phyloP scores from a whole-genome alignment of 1,284 basidiomycete genomes.

The Volvariella volvacea region DNA sequence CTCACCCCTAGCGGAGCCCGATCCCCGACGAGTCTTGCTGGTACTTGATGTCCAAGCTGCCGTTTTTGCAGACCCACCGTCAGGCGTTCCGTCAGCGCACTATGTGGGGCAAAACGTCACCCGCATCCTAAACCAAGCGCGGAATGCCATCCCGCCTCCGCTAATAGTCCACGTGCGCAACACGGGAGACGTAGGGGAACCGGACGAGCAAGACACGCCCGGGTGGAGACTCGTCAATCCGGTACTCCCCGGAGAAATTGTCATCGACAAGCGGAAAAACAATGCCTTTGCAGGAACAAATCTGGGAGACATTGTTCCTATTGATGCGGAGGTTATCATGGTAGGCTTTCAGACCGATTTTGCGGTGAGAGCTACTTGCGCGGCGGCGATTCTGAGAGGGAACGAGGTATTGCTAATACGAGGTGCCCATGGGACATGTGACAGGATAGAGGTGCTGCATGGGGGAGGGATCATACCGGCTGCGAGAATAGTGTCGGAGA shows the following conservation, averaged over 20 bases:
- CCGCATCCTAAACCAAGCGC: conserved; percentile 42
- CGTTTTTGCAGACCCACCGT: conserved; percentile 38
- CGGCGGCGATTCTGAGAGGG: conserved; percentile 51
- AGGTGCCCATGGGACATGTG: conserved; percentile 60
- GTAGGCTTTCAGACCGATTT: conserved; percentile 65
- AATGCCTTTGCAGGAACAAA: conserved; percentile 58
- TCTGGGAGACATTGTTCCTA: conserved; percentile 40
- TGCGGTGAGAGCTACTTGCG: conserved; percentile 58
- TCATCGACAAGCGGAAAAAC: conserved; percentile 63
- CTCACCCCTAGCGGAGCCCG: conserved; percentile 1
- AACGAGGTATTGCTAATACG: conserved; percentile 58
- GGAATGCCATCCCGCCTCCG: conserved; percentile 39
- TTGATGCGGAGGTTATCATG: conserved; percentile 53
- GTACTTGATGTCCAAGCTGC: conserved; percentile 52
- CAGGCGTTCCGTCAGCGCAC: conserved; percentile 43
- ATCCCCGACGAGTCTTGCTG: conserved; percentile 42
- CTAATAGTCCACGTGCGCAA: conserved; percentile 64
- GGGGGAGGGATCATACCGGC: conserved; percentile 48
- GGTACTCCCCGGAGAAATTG: conserved; percentile 39
- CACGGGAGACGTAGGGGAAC: conserved; percentile 49
- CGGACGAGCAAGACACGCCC: conserved; percentile 43
- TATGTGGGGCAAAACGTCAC: conserved; percentile 41
- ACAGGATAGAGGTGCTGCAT: conserved; percentile 53
- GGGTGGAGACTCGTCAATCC: conserved; percentile 55
- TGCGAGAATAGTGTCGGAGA: conserved; percentile 43